These are phyloP conservation scores for Chalciporus sp. DNA, from an alignment of 1,284 basidiomycete species.

Conservation along the genomic window DNA sequence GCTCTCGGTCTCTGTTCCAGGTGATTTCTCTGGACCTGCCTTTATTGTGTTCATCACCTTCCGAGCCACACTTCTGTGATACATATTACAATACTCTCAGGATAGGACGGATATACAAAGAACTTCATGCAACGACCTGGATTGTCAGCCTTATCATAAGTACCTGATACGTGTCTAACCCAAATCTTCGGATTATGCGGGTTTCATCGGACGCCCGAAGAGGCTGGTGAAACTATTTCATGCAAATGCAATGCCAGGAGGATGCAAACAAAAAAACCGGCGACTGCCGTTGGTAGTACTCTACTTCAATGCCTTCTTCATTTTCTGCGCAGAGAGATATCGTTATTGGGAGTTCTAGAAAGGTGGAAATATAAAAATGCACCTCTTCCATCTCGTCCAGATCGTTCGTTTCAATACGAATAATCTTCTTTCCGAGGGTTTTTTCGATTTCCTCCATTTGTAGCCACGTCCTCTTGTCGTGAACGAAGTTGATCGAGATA, in stretches of 20 bases:
- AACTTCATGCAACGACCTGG: not conserved
- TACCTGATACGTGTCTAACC: not conserved
- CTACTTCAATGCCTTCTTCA: conserved; percentile 78
- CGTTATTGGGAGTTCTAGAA: not conserved
- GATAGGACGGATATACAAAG: not conserved
- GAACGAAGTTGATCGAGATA: conserved; percentile 95
- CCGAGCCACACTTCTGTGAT: not conserved
- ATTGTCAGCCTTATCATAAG: not conserved
- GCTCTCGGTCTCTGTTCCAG: not conserved
- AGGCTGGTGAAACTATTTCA: not conserved
- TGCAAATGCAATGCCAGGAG: not conserved
- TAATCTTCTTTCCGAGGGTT: conserved; percentile 74
- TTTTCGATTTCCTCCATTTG: conserved; percentile 88
- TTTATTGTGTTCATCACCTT: not conserved
- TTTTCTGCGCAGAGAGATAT: conserved; percentile 48
- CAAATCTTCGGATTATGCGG: not conserved
- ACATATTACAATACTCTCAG: conserved; percentile 3
- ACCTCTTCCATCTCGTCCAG: conserved; percentile 91
- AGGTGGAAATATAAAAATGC: conserved; percentile 17
- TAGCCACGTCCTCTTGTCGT: conserved; percentile 80
- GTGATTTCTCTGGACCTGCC: not conserved
- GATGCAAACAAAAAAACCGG: not conserved
- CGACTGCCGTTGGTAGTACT: not conserved
- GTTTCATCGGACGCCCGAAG: not conserved
- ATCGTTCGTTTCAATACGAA: conserved; percentile 81